A percentile compares a stretch with the other conserved stretches of the same genome.
phyloP scores from a whole-genome alignment of 2,329 filamentous ascomycete genomes.

The Tolypocladium paradoxum region DNA sequence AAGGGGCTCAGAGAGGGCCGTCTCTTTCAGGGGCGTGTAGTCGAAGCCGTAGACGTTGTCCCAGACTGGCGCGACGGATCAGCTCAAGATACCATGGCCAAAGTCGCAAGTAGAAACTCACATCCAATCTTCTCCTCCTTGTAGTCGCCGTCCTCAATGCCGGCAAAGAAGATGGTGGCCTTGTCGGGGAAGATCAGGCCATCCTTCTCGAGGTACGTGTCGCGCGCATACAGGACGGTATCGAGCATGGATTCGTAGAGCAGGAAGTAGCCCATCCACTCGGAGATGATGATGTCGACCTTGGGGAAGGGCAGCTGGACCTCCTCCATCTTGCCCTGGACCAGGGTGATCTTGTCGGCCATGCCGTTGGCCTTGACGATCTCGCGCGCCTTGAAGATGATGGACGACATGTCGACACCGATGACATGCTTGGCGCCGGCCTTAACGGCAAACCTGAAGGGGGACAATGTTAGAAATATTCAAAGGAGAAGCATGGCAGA shows the following conservation, averaged over 20 bases:
- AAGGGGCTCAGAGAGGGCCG: constrained; percentile 86
- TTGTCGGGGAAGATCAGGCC: constrained; percentile 98
- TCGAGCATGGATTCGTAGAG: constrained; percentile 99
- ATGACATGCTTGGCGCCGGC: constrained; percentile 98
- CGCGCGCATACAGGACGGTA: constrained; percentile 91
- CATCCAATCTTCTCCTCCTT: constrained; percentile 99
- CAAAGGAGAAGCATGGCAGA: not conserved
- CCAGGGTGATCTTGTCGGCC: constrained; percentile 88
- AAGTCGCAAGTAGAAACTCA: constrained; percentile 38
- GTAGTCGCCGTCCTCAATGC: constrained; percentile 98
- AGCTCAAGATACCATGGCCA: no score
- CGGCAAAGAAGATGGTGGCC: constrained; percentile 92
- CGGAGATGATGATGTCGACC: constrained; percentile 98
- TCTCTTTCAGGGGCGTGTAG: constrained; percentile 87
- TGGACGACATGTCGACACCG: constrained; percentile 98
- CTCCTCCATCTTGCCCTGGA: constrained; percentile 99
- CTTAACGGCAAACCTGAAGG: constrained; percentile 80
- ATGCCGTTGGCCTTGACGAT: constrained; percentile 90
- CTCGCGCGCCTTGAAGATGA: constrained; percentile 95
- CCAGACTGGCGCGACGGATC: constrained; percentile 58
- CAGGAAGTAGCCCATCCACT: constrained; percentile 99
- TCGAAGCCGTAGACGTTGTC: constrained; percentile 98
- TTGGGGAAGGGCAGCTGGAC: constrained; percentile 85
- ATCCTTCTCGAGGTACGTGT: constrained; percentile 77
- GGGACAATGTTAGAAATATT: not conserved